Percentiles rank a stretch among this genome's conserved stretches.
These are phyloP conservation scores for Eimeria sp. DNA, from an alignment of 169 alveolate species.

Conservation along the genomic window DNA sequence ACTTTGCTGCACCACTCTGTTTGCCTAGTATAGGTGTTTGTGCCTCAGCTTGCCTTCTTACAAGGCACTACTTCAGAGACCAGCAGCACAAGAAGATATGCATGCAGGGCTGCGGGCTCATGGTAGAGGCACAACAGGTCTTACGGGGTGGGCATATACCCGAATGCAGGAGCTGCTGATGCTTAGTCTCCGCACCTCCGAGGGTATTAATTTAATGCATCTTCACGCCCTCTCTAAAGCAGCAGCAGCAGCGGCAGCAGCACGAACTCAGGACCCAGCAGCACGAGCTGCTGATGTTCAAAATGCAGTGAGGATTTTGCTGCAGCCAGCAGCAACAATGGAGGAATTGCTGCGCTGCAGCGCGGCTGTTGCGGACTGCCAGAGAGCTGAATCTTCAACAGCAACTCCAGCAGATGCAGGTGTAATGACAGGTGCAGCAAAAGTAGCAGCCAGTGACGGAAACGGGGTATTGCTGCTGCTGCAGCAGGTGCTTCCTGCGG, in stretches of 20 bases:
- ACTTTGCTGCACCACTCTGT: not conserved
- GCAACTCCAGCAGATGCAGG: slow-evolving; percentile 14
- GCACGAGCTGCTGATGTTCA: slow-evolving; percentile 17
- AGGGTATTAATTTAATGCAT: slow-evolving; percentile 53
- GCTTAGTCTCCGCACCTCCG: slow-evolving; percentile 62
- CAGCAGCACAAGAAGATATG: no score
- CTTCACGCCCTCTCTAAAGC: slow-evolving; percentile 34
- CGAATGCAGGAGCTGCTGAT: slow-evolving; percentile 65
- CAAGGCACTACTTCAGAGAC: not conserved
- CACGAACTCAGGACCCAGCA: not conserved
- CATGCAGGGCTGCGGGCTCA: no score
- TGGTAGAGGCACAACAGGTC: not conserved
- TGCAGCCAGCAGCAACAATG: slow-evolving; percentile 36
- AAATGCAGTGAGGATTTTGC: not conserved
- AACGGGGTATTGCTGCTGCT: not conserved
- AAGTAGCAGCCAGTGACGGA: not conserved
- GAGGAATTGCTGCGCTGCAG: slow-evolving; percentile 67
- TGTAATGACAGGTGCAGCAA: not conserved
- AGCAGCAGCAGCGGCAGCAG: slow-evolving; percentile 60
- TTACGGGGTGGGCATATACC: slow-evolving; percentile 55
- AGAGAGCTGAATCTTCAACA: not conserved
- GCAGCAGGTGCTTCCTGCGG: slow-evolving; percentile 71
- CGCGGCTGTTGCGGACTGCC: not conserved
- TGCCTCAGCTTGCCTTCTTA: slow-evolving; percentile 15
- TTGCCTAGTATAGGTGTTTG: not conserved